Percentiles rank a stretch among this genome's conserved stretches.
Evolutionary conservation across 1,284 basidiomycete species (phyloP).

Genomic region (Apiotrichum akiyoshidainum): DNA sequence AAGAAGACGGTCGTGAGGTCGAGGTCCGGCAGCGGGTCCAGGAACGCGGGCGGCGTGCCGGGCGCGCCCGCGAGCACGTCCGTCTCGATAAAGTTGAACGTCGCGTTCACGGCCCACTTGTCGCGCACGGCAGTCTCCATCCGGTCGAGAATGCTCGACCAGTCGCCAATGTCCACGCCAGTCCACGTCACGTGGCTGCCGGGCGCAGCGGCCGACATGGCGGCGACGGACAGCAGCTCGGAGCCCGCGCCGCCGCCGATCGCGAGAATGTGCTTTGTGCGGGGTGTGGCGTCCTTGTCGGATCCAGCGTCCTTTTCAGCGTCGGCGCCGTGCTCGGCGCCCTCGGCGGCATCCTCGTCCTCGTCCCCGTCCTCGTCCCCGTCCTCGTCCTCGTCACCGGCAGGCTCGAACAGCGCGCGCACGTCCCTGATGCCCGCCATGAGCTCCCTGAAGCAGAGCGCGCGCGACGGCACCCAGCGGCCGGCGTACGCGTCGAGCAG

Average conservation of each 20-base stretch:
- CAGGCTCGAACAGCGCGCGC: conserved; percentile 36
- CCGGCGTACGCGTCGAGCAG: conserved; percentile 50
- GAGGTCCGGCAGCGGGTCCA: conserved; percentile 25
- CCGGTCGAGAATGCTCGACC: conserved; percentile 34
- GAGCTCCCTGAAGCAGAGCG: conserved; percentile 48
- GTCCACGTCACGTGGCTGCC: conserved; percentile 24
- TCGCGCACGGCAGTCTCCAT: conserved; percentile 24
- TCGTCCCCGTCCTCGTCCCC: conserved; percentile 16
- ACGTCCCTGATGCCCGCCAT: conserved; percentile 45
- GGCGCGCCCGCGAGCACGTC: conserved; percentile 32
- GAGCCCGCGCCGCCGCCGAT: conserved; percentile 52
- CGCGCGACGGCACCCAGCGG: conserved; percentile 52
- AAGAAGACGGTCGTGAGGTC: conserved; percentile 51
- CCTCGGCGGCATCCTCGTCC: conserved; percentile 19
- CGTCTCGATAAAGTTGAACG: conserved; percentile 32
- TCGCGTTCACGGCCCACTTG: conserved; percentile 30
- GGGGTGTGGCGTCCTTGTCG: background rate
- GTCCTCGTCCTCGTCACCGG: conserved; percentile 28
- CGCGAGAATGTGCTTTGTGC: conserved; percentile 34
- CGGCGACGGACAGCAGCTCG: conserved; percentile 48
- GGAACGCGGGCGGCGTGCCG: background rate
- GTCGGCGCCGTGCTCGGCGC: conserved; percentile 7
- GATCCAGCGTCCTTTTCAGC: background rate
- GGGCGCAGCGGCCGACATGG: conserved; percentile 25
- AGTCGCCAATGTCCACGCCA: conserved; percentile 47